Conservation (phyloP, 2,329 filamentous ascomycete genomes). For the Colletotrichum agaves region DNA sequence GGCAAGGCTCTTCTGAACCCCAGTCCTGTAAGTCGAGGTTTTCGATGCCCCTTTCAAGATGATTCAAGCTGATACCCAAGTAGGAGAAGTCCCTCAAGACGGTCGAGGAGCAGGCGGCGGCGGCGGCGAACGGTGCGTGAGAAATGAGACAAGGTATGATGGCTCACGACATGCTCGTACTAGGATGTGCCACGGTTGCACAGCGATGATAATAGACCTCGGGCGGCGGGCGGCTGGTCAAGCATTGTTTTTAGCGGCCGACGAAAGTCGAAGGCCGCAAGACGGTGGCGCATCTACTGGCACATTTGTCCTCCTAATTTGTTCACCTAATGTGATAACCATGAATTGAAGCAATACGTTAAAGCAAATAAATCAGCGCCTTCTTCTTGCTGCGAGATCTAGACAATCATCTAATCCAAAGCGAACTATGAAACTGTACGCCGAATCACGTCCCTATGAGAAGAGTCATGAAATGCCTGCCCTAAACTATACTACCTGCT, state of each 20-base stretch:
- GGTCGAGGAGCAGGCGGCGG: constrained; percentile 35
- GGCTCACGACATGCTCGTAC: constrained; percentile 42
- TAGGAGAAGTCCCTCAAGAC: constrained; percentile 31
- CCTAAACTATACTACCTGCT: too few relatives aligned
- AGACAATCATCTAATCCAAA: too few relatives aligned
- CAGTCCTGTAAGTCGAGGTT: constrained; percentile 45
- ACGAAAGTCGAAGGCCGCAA: not conserved
- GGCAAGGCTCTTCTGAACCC: constrained; percentile 79
- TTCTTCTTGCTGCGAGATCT: too few relatives aligned
- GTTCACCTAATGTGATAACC: not conserved
- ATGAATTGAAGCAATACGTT: too few relatives aligned
- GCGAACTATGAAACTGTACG: too few relatives aligned
- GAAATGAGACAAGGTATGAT: constrained; percentile 45
- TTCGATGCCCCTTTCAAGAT: not conserved
- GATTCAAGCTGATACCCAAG: not conserved
- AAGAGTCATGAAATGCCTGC: too few relatives aligned
- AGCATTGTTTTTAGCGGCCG: not conserved
- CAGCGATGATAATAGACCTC: not conserved
- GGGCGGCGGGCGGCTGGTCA: not conserved
- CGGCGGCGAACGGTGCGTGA: constrained; percentile 42
- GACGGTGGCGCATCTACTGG: not conserved
- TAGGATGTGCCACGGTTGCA: too few relatives aligned
- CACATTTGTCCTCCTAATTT: not conserved
- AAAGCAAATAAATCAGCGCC: too few relatives aligned
- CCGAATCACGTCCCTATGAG: too few relatives aligned